Conservation (phyloP, 1,284 basidiomycete genomes). For the Moesziomyces parantarcticus region DNA sequence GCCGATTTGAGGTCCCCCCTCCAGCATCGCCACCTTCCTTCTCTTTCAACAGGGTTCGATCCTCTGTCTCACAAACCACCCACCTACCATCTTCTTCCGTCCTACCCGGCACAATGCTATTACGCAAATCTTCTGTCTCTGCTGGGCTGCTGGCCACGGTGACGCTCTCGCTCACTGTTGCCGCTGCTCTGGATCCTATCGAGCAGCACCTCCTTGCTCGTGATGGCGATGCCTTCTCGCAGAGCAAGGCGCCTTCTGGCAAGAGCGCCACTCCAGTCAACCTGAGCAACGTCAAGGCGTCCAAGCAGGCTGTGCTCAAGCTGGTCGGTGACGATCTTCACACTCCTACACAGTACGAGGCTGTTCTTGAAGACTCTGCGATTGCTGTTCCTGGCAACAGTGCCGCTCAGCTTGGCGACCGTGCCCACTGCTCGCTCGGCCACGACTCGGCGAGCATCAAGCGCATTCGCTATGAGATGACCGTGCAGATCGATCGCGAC, state of each 20-base stretch:
- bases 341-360: constrained; percentile 1
- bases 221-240: constrained; percentile 1
- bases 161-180: constrained; percentile 19
- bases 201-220: constrained; percentile 22
- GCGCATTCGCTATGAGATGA: constrained; percentile 36
- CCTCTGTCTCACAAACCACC: too few species aligned
- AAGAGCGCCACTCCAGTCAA: constrained; percentile 29
- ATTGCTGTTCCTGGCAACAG: constrained; percentile 4
- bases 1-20: not conserved
- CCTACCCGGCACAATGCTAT: constrained; percentile 7
- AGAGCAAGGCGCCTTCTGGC: constrained; percentile 16
- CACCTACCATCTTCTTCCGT: not conserved
- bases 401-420: constrained; percentile 6
- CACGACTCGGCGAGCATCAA: constrained; percentile 19
- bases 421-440: constrained; percentile 27
- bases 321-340: constrained; percentile 31
- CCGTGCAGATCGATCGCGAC: constrained; percentile 20
- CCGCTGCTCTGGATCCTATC: constrained; percentile 24
- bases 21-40: too few species aligned
- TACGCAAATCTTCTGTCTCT: constrained; percentile 12
- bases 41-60: not conserved
- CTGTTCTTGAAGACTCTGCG: constrained; percentile 1
- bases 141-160: constrained; percentile 34
- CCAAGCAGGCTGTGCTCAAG: constrained; percentile 11
- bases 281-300: not conserved